Evolutionary conservation across 2,329 filamentous ascomycete genomes (phyloP).

Genomic region (Blastomyces percursus): DNA sequence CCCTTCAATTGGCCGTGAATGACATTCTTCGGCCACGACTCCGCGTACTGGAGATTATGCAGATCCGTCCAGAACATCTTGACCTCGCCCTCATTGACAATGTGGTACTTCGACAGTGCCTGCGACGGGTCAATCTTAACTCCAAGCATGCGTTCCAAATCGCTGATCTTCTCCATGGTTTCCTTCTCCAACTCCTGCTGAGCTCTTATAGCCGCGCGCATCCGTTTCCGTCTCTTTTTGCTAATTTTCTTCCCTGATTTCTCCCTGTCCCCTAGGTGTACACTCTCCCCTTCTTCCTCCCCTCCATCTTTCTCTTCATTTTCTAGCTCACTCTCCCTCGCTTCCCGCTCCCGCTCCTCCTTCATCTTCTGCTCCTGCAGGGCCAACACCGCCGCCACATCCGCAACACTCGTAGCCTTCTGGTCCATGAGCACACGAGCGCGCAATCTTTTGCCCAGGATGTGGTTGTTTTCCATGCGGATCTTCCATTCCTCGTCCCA

Average conservation of each 20-base stretch:
- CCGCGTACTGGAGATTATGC: conserved; percentile 33
- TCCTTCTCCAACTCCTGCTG: conserved; percentile 18
- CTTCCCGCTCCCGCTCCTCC: conserved; percentile 10
- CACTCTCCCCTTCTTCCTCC: conserved; percentile 8
- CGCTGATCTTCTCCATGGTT: conserved; percentile 19
- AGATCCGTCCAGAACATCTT: conserved; percentile 39
- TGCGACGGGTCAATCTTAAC: conserved; percentile 22
- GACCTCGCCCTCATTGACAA: conserved; percentile 25
- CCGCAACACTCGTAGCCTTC: conserved; percentile 52
- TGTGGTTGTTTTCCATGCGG: conserved; percentile 29
- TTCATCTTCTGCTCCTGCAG: conserved; percentile 36
- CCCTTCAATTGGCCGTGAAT: conserved; percentile 33
- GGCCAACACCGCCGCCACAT: conserved; percentile 46
- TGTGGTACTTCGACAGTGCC: conserved; percentile 16
- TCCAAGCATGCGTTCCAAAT: conserved; percentile 17
- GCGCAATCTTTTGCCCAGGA: conserved; percentile 40
- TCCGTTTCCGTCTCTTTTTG: conserved; percentile 22
- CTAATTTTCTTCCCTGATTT: conserved; percentile 21
- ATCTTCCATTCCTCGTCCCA: conserved; percentile 31
- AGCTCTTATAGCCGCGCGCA: conserved; percentile 21
- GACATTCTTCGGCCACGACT: conserved; percentile 34
- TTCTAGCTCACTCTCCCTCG: conserved; percentile 10
- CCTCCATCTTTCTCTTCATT: conserved; percentile 13
- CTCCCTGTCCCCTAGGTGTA: conserved; percentile 17
- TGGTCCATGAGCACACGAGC: conserved; percentile 51